Conservation (phyloP, 768 basidiomycete species). For the Collybia mongolica region DNA sequence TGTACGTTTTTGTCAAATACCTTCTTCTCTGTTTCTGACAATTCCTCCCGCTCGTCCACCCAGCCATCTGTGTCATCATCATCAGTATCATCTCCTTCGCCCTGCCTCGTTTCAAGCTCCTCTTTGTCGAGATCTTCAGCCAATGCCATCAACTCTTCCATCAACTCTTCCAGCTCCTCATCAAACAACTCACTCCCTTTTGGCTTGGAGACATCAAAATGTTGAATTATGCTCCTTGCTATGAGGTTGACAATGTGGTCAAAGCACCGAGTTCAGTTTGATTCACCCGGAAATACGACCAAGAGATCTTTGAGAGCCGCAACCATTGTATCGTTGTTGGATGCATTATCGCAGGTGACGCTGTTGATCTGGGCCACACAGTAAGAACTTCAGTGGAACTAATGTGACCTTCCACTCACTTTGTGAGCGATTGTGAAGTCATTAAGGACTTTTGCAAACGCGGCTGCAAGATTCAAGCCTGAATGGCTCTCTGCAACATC, state of each 20-base stretch:
- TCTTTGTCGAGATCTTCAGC: conserved; percentile 1
- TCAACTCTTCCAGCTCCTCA: neutral
- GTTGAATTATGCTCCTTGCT: conserved; percentile 25
- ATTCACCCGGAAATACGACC: conserved; percentile 16
- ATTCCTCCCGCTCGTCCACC: conserved; percentile 6
- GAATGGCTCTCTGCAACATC: conserved; percentile 28
- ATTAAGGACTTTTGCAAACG: no score
- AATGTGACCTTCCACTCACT: no score
- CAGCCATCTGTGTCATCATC: conserved; percentile 11
- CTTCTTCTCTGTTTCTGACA: conserved; percentile 13
- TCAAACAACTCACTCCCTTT: neutral
- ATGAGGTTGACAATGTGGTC: conserved; percentile 35
- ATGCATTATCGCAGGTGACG: conserved; percentile 26
- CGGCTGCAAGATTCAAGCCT: no score
- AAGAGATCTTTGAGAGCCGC: conserved; percentile 19
- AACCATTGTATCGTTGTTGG: conserved; percentile 33
- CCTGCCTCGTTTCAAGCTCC: neutral
- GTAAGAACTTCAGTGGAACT: no score
- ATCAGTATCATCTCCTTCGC: conserved; percentile 15
- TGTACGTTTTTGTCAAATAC: conserved; percentile 10
- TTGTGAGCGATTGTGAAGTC: no score
- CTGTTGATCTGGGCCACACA: no score
- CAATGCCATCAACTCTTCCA: neutral
- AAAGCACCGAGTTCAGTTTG: conserved; percentile 32
- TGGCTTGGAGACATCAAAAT: conserved; percentile 29